These are phyloP conservation scores for Colletotrichum cuscutae DNA, from an alignment of 2,329 filamentous ascomycete species.

Conservation along the genomic window DNA sequence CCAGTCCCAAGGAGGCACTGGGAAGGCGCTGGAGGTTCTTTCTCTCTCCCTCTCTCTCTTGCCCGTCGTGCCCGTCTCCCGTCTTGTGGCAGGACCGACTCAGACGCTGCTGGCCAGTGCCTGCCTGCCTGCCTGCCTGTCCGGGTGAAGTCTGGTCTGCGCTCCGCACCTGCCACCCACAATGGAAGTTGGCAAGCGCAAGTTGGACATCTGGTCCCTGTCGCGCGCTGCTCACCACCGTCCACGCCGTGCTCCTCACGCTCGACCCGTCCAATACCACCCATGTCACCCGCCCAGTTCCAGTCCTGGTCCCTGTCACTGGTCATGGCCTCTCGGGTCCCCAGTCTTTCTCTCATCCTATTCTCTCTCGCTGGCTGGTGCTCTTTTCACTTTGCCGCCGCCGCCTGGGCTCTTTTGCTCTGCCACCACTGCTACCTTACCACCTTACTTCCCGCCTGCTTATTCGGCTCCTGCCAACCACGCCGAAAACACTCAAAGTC, in stretches of 20 bases:
- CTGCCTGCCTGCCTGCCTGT: background rate
- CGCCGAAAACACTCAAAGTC: constrained; percentile 27
- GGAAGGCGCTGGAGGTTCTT: background rate
- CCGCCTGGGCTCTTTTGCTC: background rate
- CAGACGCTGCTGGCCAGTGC: too few relatives aligned
- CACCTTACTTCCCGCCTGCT: background rate
- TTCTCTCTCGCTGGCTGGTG: constrained; percentile 19
- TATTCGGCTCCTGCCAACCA: constrained; percentile 23
- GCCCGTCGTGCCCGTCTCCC: background rate
- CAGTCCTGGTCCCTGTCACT: constrained; percentile 27
- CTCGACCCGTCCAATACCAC: constrained; percentile 31
- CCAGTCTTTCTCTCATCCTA: constrained; percentile 24
- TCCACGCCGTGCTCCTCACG: too few relatives aligned
- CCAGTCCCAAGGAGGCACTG: background rate
- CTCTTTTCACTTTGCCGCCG: constrained; percentile 27
- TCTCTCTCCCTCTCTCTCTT: background rate
- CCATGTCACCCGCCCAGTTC: constrained; percentile 30
- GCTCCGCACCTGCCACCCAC: background rate
- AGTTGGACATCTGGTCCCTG: constrained; percentile 24
- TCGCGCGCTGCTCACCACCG: background rate
- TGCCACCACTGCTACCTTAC: background rate
- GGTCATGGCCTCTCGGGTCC: constrained; percentile 8
- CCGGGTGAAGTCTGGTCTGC: background rate
- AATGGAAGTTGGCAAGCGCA: background rate
- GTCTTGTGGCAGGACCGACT: background rate